Evolutionary conservation across 208 protist genomes (phyloP).

Genomic region (Trichomonas tenax): DNA sequence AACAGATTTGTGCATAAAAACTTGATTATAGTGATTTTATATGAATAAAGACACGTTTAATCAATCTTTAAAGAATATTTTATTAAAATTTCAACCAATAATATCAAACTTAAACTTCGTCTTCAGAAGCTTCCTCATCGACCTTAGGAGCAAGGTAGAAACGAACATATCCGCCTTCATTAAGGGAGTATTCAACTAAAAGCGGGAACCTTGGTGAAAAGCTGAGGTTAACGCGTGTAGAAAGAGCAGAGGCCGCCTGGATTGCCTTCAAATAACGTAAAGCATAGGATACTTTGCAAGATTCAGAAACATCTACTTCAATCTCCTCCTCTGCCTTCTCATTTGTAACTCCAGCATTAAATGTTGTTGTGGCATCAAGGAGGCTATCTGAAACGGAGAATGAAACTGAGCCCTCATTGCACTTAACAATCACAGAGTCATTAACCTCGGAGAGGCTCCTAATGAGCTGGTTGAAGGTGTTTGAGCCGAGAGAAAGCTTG

Average conservation of each 20-base stretch:
- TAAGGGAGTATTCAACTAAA: neutral
- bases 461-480: neutral
- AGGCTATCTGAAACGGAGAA: neutral
- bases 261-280: slow-evolving; percentile 5
- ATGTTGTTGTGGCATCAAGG: neutral
- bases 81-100: too few relatives aligned
- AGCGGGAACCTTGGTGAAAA: neutral
- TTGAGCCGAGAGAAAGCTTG: neutral
- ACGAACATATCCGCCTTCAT: neutral
- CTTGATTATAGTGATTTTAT: too few relatives aligned
- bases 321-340: neutral
- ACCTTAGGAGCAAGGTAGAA: slow-evolving; percentile 19
- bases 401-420: neutral
- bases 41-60: too few relatives aligned
- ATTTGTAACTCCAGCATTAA: neutral
- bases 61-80: too few relatives aligned
- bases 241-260: neutral
- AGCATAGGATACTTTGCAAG: neutral
- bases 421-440: neutral
- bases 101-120: neutral
- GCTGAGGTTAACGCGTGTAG: neutral
- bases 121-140: neutral
- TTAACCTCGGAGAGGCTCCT: neutral
- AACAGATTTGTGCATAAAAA: too few relatives aligned
- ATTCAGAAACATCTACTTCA: neutral